Evolutionary conservation across 306 rosid species (phyloP), one percentile per base, ranked within the genome.

Genomic region (Sophora flavescens): DNA sequence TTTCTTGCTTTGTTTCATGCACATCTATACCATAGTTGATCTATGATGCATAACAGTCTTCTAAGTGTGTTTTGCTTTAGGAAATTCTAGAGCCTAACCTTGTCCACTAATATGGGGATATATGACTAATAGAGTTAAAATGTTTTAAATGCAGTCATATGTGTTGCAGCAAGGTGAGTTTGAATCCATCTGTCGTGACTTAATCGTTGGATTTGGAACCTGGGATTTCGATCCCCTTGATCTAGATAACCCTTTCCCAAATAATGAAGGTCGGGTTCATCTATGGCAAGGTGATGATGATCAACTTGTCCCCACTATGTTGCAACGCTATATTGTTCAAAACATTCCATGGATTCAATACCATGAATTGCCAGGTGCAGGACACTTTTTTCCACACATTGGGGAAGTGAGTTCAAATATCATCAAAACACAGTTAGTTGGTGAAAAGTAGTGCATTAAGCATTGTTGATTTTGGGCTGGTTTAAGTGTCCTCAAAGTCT

Each of bases 281-380:
- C 67, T 89, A 36, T 91, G 97, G 97, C 93, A 89, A n/a, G 93
- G 97, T 12, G 86, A 75, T 30, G 91, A 89, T 0, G 92, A 91
- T 74, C 9, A 7, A 45, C 82, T 91, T 22, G 72, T 84, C 57
- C 87, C 86, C 0, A 80, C 57, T 52, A 51, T 6, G 14, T 68
- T 86, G 48, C 90, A 83, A 61, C 87, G 88, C 14, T 84, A 80
- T 35, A 81, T 91, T 58, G 86, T 28, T 4, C 59, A 70, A 51
- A 84, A 86, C 2, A 88, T 87, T 84, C 85, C 97, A 5, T 86
- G 93, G 97, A 84, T 91, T 79, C 85, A 78, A 8, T 91, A 87
- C 81, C 97, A 87, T 81, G 96, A 89, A 85, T n/a, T 89, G 48
- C 53, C 80, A 6, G 92, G 89, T 51, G 87, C 86, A 50, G 93